A percentile compares a stretch with the other conserved stretches of the same genome.
These are phyloP conservation scores for Cryphonectria naterciae DNA, from an alignment of 2,329 filamentous ascomycete genomes.

Conservation along the genomic window DNA sequence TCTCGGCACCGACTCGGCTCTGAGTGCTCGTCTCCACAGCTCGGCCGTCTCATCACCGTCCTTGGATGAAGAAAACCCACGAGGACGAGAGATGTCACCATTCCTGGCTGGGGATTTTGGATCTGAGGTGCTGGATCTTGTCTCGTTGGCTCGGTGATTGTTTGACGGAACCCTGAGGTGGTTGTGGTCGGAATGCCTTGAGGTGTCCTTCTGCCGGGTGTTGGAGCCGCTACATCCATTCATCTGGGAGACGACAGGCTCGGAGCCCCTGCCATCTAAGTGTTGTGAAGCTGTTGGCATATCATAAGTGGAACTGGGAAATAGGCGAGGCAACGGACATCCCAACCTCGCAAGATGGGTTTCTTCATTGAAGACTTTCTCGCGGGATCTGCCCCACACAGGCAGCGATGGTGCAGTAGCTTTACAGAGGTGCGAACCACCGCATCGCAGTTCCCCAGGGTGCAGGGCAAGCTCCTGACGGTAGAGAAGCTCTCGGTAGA, in stretches of 20 bases:
- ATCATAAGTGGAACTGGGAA: constrained; percentile 38
- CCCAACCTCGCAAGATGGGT: constrained; percentile 12
- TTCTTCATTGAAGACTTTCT: constrained; percentile 44
- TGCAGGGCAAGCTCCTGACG: constrained; percentile 45
- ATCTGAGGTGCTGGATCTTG: background rate
- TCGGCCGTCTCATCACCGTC: constrained; percentile 27
- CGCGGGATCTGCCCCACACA: constrained; percentile 46
- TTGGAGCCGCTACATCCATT: constrained; percentile 6
- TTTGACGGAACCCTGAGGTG: constrained; percentile 20
- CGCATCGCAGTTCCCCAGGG: constrained; percentile 48
- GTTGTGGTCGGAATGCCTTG: background rate
- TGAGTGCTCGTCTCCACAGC: constrained; percentile 30
- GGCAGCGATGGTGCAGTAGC: constrained; percentile 34
- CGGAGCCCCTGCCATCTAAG: constrained; percentile 25
- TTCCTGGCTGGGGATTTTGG: background rate
- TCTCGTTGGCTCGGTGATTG: background rate
- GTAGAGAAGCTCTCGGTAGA: constrained; percentile 35
- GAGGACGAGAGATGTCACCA: background rate
- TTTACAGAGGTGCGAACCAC: constrained; percentile 38
- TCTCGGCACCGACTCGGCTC: constrained; percentile 26
- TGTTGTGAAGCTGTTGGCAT: constrained; percentile 35
- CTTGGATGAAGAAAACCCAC: constrained; percentile 26
- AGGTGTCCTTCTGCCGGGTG: background rate
- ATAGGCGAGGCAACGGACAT: constrained; percentile 44
- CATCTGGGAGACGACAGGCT: background rate